Conservation (phyloP, 2,329 filamentous ascomycete genomes). For the Bipolaris sorokiniana region DNA sequence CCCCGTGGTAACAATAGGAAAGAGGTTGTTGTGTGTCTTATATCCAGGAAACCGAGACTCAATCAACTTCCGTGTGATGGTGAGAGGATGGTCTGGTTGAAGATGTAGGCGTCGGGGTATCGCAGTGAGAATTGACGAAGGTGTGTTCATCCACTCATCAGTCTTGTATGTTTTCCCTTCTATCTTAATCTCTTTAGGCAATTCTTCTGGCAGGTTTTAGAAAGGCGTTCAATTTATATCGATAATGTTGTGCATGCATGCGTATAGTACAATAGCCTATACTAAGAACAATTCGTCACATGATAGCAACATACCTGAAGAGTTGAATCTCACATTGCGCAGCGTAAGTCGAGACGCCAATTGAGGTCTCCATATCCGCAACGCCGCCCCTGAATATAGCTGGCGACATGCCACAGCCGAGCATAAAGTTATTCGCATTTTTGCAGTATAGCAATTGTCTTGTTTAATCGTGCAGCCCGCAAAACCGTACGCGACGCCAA, state of each 20-base stretch:
- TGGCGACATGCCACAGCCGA: constrained; percentile 33
- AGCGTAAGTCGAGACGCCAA: constrained; percentile 22
- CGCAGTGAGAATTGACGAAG: constrained; percentile 74
- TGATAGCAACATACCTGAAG: constrained; percentile 44
- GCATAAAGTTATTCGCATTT: constrained; percentile 34
- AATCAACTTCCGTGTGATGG: constrained; percentile 89
- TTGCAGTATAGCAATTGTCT: constrained; percentile 18
- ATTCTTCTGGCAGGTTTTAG: constrained; percentile 27
- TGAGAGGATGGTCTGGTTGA: constrained; percentile 86
- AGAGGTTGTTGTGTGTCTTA: constrained; percentile 76
- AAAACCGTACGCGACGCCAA: constrained; percentile 36
- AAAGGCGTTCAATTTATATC: background rate
- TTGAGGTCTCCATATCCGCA: constrained; percentile 14
- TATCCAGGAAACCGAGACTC: constrained; percentile 85
- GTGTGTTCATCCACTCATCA: constrained; percentile 86
- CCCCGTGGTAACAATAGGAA: constrained; percentile 79
- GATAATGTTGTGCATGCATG: background rate
- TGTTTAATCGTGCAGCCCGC: constrained; percentile 21
- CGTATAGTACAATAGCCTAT: background rate
- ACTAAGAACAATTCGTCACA: constrained; percentile 30
- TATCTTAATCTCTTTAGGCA: constrained; percentile 57
- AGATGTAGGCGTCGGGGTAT: constrained; percentile 83
- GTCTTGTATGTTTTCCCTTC: constrained; percentile 68
- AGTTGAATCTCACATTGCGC: constrained; percentile 34
- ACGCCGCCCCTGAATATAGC: constrained; percentile 11